Conservation (phyloP, 179 eudicot species). For the Silene noctiflora region DNA sequence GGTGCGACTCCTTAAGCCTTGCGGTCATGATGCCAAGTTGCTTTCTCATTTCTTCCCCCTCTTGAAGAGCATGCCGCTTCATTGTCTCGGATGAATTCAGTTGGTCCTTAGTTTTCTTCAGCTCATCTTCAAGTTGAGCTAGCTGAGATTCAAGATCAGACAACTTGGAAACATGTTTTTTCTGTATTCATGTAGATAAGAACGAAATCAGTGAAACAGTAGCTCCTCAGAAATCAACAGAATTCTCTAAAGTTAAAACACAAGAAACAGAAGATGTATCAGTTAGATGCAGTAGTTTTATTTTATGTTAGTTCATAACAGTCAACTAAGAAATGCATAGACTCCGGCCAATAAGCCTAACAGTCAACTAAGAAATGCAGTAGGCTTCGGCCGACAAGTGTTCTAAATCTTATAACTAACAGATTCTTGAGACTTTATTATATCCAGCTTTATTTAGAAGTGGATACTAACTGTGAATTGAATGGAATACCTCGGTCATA, state of each 20-base stretch:
- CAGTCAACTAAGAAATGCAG: too few species aligned
- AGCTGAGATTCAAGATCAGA: constrained; percentile 71
- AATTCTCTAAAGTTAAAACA: neutral
- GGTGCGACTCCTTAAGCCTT: constrained; percentile 53
- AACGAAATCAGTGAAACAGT: neutral
- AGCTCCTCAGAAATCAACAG: neutral
- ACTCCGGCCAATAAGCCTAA: neutral
- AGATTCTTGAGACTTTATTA: neutral
- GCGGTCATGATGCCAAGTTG: constrained; percentile 50
- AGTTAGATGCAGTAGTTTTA: neutral
- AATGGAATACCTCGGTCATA: constrained; percentile 47
- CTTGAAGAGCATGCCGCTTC: constrained; percentile 55
- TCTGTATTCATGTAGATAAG: constrained; percentile 35
- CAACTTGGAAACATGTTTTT: constrained; percentile 47
- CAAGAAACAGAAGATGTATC: neutral
- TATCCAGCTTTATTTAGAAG: neutral
- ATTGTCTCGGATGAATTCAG: constrained; percentile 53
- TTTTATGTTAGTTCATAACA: neutral
- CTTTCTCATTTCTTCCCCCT: constrained; percentile 66
- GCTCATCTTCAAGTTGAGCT: constrained; percentile 65
- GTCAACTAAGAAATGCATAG: too few species aligned
- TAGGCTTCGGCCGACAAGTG: neutral
- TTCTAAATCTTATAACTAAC: neutral
- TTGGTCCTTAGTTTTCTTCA: constrained; percentile 70
- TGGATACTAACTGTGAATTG: neutral